Conservation (phyloP, 805 yeast species). For the Starmerella sp. region DNA sequence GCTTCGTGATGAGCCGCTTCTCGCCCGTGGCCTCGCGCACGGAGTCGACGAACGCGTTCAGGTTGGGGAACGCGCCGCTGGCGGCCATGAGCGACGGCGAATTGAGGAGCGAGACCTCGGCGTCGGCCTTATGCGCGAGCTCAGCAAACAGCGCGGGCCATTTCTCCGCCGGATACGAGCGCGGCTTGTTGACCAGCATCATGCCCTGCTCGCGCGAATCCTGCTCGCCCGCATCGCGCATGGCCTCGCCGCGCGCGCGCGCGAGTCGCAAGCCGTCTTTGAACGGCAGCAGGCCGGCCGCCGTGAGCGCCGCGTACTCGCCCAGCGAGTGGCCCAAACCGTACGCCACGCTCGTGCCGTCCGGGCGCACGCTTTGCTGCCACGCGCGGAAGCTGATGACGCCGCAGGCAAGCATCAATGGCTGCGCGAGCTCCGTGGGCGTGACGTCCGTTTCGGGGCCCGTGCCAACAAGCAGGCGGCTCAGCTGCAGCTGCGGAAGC, state of each 20-base stretch:
- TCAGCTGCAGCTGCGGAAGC: constrained; percentile 30
- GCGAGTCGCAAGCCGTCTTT: constrained; percentile 35
- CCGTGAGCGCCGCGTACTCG: constrained; percentile 37
- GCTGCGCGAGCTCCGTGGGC: constrained; percentile 42
- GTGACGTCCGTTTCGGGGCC: constrained; percentile 19
- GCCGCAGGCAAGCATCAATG: constrained; percentile 39
- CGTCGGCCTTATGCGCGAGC: constrained; percentile 16
- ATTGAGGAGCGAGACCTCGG: constrained; percentile 40
- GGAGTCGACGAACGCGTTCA: constrained; percentile 25
- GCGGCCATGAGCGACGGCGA: constrained; percentile 35
- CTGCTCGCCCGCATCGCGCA: constrained; percentile 35
- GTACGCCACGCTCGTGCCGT: constrained; percentile 12
- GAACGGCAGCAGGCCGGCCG: constrained; percentile 32
- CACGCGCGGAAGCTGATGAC: constrained; percentile 26
- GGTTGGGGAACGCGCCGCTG: constrained; percentile 32
- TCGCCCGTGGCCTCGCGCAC: constrained; percentile 17
- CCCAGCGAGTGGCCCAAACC: constrained; percentile 43
- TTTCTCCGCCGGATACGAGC: constrained; percentile 1
- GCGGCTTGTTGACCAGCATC: constrained; percentile 17
- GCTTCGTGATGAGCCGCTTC: constrained; percentile 24
- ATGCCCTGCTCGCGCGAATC: constrained; percentile 22
- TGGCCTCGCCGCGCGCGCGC: constrained; percentile 35
- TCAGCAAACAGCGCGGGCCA: constrained; percentile 10
- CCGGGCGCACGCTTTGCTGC: not conserved
- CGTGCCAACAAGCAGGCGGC: constrained; percentile 15